Evolutionary conservation across 371 early-diverging fungal genomes (phyloP).

Genomic region (Mortierella polycephala): DNA sequence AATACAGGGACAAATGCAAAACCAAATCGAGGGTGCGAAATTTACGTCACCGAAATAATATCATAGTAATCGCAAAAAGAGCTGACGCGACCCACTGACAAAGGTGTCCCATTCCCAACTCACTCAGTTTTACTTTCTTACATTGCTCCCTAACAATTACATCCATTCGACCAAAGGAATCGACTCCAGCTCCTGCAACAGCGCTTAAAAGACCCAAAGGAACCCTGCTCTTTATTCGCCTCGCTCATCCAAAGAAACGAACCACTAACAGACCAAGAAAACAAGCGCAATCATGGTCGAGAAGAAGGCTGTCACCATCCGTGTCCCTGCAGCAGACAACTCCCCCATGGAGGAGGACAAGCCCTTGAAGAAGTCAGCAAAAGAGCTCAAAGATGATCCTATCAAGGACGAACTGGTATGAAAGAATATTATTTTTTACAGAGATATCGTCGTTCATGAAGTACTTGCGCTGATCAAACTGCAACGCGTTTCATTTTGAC

Average conservation of each 20-base stretch:
- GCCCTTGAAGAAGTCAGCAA: constrained; percentile 53
- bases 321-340: constrained; percentile 54
- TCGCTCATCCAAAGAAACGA: background rate
- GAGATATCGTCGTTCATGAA: background rate
- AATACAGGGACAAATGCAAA: constrained; percentile 1
- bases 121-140: no score
- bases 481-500: background rate
- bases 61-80: no score
- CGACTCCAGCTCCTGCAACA: no score
- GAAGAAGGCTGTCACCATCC: constrained; percentile 45
- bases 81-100: no score
- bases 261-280: background rate
- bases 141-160: no score
- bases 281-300: constrained; percentile 37
- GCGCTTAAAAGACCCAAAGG: background rate
- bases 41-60: background rate
- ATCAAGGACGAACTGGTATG: constrained; percentile 51
- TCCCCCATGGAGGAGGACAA: constrained; percentile 55
- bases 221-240: background rate
- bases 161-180: no score
- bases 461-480: constrained; percentile 7
- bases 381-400: constrained; percentile 52
- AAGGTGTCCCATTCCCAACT: no score
- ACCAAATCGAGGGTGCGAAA: background rate
- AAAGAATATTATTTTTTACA: background rate